phyloP scores from a whole-genome alignment of 306 rosid genomes.

The Boehmeria nivea region DNA sequence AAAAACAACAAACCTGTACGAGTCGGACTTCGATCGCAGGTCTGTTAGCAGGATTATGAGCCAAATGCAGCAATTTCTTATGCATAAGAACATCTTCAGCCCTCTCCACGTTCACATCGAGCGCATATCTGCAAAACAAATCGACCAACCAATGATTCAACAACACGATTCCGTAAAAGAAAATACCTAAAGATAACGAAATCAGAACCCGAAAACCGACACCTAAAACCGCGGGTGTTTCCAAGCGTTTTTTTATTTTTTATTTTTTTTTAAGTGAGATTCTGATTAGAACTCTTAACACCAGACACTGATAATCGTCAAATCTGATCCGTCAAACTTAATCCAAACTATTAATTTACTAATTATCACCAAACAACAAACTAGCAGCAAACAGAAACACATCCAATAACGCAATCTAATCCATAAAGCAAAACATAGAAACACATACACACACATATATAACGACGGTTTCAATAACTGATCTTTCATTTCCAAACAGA shows the following conservation, averaged over 20 bases:
- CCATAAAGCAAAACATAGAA: background rate
- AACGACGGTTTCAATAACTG: background rate
- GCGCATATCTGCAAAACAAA: constrained; percentile 61
- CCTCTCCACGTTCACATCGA: constrained; percentile 96
- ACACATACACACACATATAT: background rate
- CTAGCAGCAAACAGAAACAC: background rate
- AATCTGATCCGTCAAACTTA: background rate
- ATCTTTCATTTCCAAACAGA: background rate
- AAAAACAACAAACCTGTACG: constrained; percentile 62
- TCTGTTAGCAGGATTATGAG: constrained; percentile 76
- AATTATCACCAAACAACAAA: background rate
- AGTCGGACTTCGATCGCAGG: constrained; percentile 96
- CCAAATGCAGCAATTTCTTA: constrained; percentile 74
- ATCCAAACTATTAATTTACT: background rate
- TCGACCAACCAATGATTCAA: constrained; percentile 29
- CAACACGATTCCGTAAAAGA: background rate
- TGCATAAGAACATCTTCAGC: constrained; percentile 96
- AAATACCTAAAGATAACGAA: background rate
- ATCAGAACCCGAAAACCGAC: background rate
- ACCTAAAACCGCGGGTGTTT: too few relatives aligned
- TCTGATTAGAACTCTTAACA: too few relatives aligned
- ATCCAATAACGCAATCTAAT: background rate
- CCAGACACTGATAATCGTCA: too few relatives aligned
- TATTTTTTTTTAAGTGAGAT: too few relatives aligned
- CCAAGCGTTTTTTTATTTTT: background rate